These are phyloP conservation scores for Acorus gramineus DNA, from an alignment of 106 monocot species.

Conservation along the genomic window DNA sequence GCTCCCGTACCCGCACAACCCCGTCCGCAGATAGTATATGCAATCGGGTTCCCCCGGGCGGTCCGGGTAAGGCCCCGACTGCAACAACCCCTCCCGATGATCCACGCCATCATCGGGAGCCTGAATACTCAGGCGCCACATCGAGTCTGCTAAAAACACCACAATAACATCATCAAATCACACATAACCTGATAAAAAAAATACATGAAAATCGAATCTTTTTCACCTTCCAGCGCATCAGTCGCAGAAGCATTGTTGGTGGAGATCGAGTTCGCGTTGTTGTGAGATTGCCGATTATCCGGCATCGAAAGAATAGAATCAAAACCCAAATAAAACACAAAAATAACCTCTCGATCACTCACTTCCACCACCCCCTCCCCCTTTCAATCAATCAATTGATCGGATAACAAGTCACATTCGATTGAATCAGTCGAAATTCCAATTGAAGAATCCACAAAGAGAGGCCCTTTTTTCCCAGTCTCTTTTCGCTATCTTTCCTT, in stretches of 20 bases:
- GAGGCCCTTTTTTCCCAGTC: too few relatives aligned
- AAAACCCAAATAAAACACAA: not conserved
- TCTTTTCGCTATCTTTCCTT: too few relatives aligned
- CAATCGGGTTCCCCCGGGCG: slow-evolving; percentile 67
- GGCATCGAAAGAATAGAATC: slow-evolving; percentile 3
- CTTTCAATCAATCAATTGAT: too few relatives aligned
- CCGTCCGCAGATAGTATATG: slow-evolving; percentile 63
- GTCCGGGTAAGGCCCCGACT: slow-evolving; percentile 33
- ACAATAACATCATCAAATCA: not conserved
- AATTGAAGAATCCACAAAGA: too few relatives aligned
- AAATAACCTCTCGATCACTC: too few relatives aligned
- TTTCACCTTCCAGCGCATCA: slow-evolving; percentile 2
- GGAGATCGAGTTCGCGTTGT: not conserved
- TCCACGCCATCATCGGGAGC: slow-evolving; percentile 6
- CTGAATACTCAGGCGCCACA: slow-evolving; percentile 17
- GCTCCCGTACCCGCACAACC: slow-evolving; percentile 66
- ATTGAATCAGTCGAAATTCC: too few relatives aligned
- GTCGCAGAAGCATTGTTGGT: not conserved
- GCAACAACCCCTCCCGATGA: not conserved
- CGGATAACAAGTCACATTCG: too few relatives aligned
- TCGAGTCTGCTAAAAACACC: slow-evolving; percentile 19
- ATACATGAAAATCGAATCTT: not conserved
- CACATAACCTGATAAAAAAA: not conserved
- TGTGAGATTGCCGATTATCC: slow-evolving; percentile 5
- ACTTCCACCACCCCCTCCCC: too few relatives aligned